Percentiles rank a stretch among this genome's conserved stretches.
phyloP scores from a whole-genome alignment of 2,329 filamentous ascomycete species.

The Didymella segeticola region DNA sequence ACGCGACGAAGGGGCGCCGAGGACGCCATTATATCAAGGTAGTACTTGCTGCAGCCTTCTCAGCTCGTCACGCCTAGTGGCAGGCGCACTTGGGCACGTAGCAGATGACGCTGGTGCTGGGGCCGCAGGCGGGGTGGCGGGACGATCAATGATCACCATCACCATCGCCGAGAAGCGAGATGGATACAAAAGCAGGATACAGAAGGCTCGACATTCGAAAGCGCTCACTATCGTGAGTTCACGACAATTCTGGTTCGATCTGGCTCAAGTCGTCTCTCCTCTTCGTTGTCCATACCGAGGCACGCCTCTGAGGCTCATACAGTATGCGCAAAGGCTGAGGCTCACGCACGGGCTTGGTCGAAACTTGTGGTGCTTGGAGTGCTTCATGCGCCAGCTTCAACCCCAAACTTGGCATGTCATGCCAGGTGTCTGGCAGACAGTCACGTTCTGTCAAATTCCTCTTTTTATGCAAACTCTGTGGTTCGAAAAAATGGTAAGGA shows the following conservation, averaged over 20 bases:
- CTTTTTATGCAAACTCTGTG: neutral
- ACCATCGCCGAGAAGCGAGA: constrained; percentile 19
- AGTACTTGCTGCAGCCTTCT: constrained; percentile 28
- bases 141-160: constrained; percentile 20
- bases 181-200: constrained; percentile 8
- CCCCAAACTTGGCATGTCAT: neutral
- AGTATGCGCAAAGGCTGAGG: neutral
- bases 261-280: neutral
- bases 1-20: constrained; percentile 35
- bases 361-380: constrained; percentile 2
- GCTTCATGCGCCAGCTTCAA: neutral
- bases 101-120: constrained; percentile 27
- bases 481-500: neutral
- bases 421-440: neutral
- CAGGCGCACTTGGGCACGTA: no score
- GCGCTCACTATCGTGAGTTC: neutral
- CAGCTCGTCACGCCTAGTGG: constrained; percentile 18
- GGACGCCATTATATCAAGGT: constrained; percentile 23
- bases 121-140: constrained; percentile 15
- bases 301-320: neutral
- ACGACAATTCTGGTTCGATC: no score
- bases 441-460: neutral
- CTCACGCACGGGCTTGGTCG: neutral
- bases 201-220: neutral
- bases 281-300: neutral